Base-by-base conservation (phyloP, 768 basidiomycete genomes). In the Pisolithus sp. region DNA sequence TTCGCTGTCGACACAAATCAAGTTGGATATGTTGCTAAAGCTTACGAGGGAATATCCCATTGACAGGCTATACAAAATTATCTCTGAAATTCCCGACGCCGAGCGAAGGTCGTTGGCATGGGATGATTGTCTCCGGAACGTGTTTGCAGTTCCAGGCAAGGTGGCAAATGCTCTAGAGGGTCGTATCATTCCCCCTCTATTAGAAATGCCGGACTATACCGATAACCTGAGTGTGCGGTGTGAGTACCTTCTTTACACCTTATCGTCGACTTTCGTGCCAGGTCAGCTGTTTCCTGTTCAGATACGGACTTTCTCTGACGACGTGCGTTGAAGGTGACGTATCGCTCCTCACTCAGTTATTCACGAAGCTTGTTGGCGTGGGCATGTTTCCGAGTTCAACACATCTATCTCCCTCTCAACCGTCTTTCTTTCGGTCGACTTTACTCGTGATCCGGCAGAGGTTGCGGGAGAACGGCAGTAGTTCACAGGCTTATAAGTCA, bases 41-140 rank as follows among this genome's bases (percentile, higher is more conserved):
- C 71, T 94, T 17, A 63, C 75, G 8, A 70, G 62, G 44, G 72
- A 78, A 28, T 93, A 91, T 64, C 80, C 88, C 4, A 67, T 93
- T 37, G 83, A 88, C 56, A 73, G 82, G 43, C 65, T 93, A 30
- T 79, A 85, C 62, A 59, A 64, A n/a, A 70, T 77, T 10, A 60
- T 85, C 17, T 82, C 77, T 60, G 55, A 67, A 2, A 54, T 57
- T 17, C 52, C n/a, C 41, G 52, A 56, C 20, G 51, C 42, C 21
- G 57, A 54, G 24, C 68, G 66, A 52, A 64, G 63, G 38, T 68
- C 64, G 30, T 59, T 77, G 20, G 59, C 62, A 42, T 96, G 93
- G 93, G 86, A 89, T 57, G 86, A 92, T 57, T 81, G 77, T 56
- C 79, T 93, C 21, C 80, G 79, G 30, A 76, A 80, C 52, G 49